Evolutionary conservation across 768 basidiomycete genomes (phyloP).

Genomic region (Baorangia bicolor): DNA sequence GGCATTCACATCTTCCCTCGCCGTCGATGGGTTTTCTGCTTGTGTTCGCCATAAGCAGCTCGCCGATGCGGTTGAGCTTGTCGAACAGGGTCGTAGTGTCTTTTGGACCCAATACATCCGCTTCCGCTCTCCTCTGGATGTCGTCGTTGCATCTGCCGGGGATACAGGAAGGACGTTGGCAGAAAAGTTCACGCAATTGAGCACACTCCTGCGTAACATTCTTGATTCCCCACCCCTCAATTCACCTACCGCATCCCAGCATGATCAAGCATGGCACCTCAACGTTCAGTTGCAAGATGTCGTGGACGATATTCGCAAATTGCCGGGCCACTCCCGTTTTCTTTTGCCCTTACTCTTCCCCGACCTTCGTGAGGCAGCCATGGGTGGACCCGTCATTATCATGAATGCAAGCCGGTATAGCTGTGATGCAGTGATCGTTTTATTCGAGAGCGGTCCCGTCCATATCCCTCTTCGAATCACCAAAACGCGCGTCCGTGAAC

Average conservation of each 20-base stretch:
- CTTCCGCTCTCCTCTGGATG: too few species aligned
- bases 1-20: too few species aligned
- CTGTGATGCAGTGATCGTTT: conserved; percentile 36
- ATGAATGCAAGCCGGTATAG: conserved; percentile 29
- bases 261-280: conserved; percentile 1
- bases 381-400: conserved; percentile 30
- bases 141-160: too few species aligned
- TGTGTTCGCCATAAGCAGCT: too few species aligned
- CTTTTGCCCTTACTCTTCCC: conserved; percentile 19
- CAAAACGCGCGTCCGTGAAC: not conserved
- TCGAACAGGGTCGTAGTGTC: too few species aligned
- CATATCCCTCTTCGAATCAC: conserved; percentile 1
- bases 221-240: too few species aligned
- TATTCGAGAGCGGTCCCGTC: not conserved
- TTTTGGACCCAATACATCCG: too few species aligned
- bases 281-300: not conserved
- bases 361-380: conserved; percentile 16
- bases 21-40: too few species aligned
- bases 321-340: conserved; percentile 25
- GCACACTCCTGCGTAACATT: too few species aligned
- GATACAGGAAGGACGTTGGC: too few species aligned
- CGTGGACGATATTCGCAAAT: conserved; percentile 15
- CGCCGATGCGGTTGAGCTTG: too few species aligned
- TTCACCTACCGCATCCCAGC: not conserved
- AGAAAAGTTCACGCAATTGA: too few species aligned